phyloP scores from a whole-genome alignment of 306 rosid genomes.

The Rosa persica region DNA sequence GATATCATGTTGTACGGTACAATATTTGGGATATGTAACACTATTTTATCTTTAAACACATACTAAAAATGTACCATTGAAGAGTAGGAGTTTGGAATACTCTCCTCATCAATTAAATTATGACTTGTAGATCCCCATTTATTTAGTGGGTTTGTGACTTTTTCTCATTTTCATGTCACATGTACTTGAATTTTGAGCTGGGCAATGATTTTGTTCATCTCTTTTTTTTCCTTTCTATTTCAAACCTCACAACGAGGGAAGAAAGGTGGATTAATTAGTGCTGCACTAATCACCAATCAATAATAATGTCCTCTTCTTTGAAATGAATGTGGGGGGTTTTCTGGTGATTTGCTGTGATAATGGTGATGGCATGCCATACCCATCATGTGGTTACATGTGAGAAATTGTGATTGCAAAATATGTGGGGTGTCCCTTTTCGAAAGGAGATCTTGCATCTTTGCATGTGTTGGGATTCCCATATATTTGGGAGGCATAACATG shows the following conservation, averaged over 20 bases:
- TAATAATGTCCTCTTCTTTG: constrained; percentile 13
- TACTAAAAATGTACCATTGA: background rate
- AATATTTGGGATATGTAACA: background rate
- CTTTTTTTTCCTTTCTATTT: background rate
- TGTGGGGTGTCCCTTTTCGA: constrained; percentile 37
- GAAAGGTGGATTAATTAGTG: constrained; percentile 6
- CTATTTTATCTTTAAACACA: background rate
- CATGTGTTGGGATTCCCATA: constrained; percentile 74
- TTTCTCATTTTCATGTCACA: constrained; percentile 5
- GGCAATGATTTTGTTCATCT: constrained; percentile 30
- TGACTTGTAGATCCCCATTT: background rate
- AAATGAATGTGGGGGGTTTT: constrained; percentile 21
- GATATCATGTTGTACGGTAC: background rate
- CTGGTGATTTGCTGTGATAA: constrained; percentile 37
- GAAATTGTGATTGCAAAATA: constrained; percentile 28
- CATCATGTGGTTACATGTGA: constrained; percentile 85
- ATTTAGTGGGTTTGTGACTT: constrained; percentile 22
- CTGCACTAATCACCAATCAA: background rate
- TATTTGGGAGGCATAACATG: constrained; percentile 58
- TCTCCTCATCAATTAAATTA: constrained; percentile 14
- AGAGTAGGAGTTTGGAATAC: background rate
- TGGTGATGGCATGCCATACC: constrained; percentile 56
- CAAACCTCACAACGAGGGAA: constrained; percentile 31
- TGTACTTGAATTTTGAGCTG: constrained; percentile 24
- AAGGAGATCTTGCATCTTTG: constrained; percentile 32